Percentiles rank a stretch among this genome's conserved stretches.
Conservation (phyloP, 805 yeast genomes). For the Sporopachydermia quercuum region DNA sequence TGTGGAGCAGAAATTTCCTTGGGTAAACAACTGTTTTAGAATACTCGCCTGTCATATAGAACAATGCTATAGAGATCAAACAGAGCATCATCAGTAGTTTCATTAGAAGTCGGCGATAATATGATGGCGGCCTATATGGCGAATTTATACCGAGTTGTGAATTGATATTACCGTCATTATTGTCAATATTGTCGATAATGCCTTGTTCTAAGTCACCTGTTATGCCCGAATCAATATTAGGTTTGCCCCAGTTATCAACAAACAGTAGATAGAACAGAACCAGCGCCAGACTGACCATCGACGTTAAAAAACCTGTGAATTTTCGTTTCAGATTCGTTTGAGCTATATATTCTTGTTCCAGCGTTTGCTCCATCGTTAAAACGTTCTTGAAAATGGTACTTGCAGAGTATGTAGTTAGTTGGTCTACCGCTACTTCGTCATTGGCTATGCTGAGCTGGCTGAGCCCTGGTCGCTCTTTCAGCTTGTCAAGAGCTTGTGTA, state of each 20-base stretch:
- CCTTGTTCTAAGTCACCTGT: no score
- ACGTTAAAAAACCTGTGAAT: constrained; percentile 24
- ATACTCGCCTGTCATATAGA: constrained; percentile 83
- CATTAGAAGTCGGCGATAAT: constrained; percentile 23
- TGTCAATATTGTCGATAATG: no score
- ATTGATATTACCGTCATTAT: constrained; percentile 3
- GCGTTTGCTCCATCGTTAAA: background rate
- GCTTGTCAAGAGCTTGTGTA: no score
- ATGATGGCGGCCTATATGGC: constrained; percentile 25
- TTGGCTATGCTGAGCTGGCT: no score
- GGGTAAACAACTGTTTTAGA: constrained; percentile 73
- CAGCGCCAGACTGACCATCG: constrained; percentile 26
- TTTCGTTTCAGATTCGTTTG: constrained; percentile 15
- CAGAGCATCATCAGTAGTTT: constrained; percentile 47
- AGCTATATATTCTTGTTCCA: background rate
- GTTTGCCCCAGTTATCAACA: constrained; percentile 2
- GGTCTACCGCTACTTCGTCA: no score
- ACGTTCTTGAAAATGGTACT: background rate
- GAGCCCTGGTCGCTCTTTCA: no score
- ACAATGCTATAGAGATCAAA: constrained; percentile 54
- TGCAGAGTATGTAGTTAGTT: background rate
- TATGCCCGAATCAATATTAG: no score
- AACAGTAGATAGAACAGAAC: constrained; percentile 25
- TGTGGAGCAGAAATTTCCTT: constrained; percentile 58
- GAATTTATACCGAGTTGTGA: no score